phyloP scores from a whole-genome alignment of 345 rosid species.

The Eutrema yunnanense region DNA sequence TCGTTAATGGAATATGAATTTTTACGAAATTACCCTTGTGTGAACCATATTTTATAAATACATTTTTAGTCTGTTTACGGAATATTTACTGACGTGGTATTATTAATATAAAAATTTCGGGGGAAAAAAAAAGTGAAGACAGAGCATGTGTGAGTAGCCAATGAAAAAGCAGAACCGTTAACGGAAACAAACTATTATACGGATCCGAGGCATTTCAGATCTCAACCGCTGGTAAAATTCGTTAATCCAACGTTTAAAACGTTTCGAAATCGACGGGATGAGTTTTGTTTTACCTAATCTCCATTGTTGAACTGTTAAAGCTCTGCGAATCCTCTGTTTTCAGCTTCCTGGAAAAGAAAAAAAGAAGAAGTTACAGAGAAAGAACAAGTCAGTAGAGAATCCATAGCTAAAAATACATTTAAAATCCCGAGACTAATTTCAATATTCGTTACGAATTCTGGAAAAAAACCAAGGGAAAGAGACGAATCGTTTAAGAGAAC shows the following conservation, averaged over 20 bases:
- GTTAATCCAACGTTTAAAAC: background rate
- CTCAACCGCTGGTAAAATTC: background rate
- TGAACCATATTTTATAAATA: background rate
- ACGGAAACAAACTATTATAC: background rate
- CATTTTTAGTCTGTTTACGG: background rate
- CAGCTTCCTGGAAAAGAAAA: background rate
- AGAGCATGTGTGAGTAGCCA: background rate
- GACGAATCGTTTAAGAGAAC: background rate
- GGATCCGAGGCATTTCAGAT: background rate
- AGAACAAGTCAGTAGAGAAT: background rate
- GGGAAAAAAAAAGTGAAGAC: background rate
- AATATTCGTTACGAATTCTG: background rate
- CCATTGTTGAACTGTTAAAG: background rate
- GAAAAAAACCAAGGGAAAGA: background rate
- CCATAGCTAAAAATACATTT: background rate
- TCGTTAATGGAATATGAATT: background rate
- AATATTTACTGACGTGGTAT: background rate
- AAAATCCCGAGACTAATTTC: background rate
- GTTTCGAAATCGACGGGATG: background rate
- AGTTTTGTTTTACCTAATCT: background rate
- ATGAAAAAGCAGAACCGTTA: background rate
- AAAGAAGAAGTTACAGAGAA: background rate
- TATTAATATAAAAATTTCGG: background rate
- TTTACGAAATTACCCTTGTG: background rate
- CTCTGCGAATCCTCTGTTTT: constrained; percentile 19